Evolutionary conservation across 2,329 filamentous ascomycete species (phyloP), one percentile per base, ranked within the genome.

Genomic region (Beauveria pseudobassiana): DNA sequence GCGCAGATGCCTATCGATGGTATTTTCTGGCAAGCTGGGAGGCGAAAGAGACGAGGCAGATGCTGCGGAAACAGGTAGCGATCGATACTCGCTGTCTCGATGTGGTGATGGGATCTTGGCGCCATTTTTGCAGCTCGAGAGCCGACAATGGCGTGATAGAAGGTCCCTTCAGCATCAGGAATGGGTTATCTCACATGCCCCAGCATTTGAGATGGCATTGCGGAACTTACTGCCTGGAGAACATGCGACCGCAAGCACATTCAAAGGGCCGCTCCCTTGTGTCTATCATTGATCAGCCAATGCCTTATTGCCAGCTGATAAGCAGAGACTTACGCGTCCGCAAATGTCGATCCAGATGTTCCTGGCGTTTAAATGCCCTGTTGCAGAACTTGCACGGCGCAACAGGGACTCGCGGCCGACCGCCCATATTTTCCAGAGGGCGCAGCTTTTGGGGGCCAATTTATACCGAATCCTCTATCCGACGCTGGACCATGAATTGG

Each of bases 341-440:
- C 40, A 73, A 68, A 63, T 74, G 72, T 16, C 72, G 68, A 20
- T 69, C 59, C 22, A 72, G 58, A 52, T 74, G 72, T 34, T 75
- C 72, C 40, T 65, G 63, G 45, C 72, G 67, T 59, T 69, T 71
- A 61, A 74, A 75, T 38, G 67, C 64, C 57, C 67, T 71, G 7
- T 66, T 64, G 58, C 73, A 74, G 62, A 69, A 69, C 20, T 62
- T 66, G 59, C 73, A 74, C 12, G 69, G 69, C 14, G 64, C 62
- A 4, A 67, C 63, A 3, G 55, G 63, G 9, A 62, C 51, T 24
- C 63, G 61, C 22, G 63, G 64, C 30, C 63, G 56, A 28, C 64
- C 63, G 28, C 62, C 62, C 63, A 65, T 63, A 18, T 34, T 51
- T 28, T 18, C 26, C 28, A 30, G 28, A 30, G 7, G 2, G 48